Conservation (phyloP, 495 filamentous ascomycete species). For the Viridothelium virens region DNA sequence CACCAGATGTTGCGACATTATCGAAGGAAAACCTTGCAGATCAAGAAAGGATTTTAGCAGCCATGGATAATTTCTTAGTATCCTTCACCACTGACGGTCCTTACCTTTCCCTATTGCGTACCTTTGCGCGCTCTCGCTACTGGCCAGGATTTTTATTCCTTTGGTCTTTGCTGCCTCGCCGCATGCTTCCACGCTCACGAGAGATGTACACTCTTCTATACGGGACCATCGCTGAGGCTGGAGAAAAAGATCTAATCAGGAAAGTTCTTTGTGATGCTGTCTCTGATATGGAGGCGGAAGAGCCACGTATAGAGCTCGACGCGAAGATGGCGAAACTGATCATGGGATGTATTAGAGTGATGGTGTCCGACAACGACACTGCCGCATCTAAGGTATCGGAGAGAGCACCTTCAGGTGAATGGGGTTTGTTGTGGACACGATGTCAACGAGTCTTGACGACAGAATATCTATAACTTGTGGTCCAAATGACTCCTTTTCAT, state of each 20-base stretch:
- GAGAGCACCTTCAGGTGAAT: background rate
- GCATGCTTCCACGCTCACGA: background rate
- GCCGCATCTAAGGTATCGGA: background rate
- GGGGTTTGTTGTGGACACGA: background rate
- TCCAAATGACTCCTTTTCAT: no score
- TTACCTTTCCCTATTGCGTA: background rate
- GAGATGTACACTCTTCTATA: conserved; percentile 2
- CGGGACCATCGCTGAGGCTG: background rate
- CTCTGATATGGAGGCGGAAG: background rate
- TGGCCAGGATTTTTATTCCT: background rate
- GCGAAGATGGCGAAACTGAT: conserved; percentile 43
- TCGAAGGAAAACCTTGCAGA: background rate
- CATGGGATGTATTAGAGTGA: conserved; percentile 27
- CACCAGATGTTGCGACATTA: no score
- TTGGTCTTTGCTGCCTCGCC: background rate
- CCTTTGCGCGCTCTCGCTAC: background rate
- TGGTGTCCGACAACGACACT: background rate
- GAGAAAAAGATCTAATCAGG: background rate
- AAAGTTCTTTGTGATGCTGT: background rate
- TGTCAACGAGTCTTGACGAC: background rate
- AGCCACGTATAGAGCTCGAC: conserved; percentile 6
- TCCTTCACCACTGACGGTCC: background rate
- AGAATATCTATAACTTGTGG: background rate
- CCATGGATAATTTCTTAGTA: background rate
- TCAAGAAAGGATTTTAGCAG: background rate